These are phyloP conservation scores for Juncus effusus DNA, from an alignment of 176 grass and related monocot genomes.

Conservation along the genomic window DNA sequence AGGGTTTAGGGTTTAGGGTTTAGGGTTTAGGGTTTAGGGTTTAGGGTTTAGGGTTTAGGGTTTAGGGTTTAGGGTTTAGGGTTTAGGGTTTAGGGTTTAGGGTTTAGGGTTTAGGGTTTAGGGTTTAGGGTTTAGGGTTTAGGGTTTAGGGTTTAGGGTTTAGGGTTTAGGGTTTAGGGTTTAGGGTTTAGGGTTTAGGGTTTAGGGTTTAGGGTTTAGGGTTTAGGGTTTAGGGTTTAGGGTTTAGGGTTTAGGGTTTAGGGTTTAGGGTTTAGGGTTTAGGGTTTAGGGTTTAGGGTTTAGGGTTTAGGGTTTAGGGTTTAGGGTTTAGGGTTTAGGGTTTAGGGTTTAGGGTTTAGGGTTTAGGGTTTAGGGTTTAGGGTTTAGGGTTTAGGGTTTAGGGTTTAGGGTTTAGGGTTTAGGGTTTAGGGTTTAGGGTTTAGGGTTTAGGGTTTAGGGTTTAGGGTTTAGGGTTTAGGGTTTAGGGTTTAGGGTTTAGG, in stretches of 20 bases:
- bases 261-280: constrained; percentile 12
- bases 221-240: constrained; percentile 29
- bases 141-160: constrained; percentile 20
- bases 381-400: constrained; percentile 37
- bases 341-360: constrained; percentile 31
- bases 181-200: constrained; percentile 32
- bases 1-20: too few relatives aligned
- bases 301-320: constrained; percentile 28
- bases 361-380: constrained; percentile 38
- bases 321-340: constrained; percentile 12
- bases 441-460: too few relatives aligned
- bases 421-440: too few relatives aligned
- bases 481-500: too few relatives aligned
- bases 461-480: too few relatives aligned
- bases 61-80: constrained; percentile 32
- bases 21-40: constrained; percentile 21
- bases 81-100: constrained; percentile 31
- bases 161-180: too few relatives aligned
- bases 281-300: constrained; percentile 20
- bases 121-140: constrained; percentile 26
- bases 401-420: constrained; percentile 31
- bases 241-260: constrained; percentile 33
- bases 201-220: constrained; percentile 33
- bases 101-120: constrained; percentile 19
- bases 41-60: constrained; percentile 24